Base-by-base conservation (phyloP, 306 rosid species). In the Spatholobus suberectus region DNA sequence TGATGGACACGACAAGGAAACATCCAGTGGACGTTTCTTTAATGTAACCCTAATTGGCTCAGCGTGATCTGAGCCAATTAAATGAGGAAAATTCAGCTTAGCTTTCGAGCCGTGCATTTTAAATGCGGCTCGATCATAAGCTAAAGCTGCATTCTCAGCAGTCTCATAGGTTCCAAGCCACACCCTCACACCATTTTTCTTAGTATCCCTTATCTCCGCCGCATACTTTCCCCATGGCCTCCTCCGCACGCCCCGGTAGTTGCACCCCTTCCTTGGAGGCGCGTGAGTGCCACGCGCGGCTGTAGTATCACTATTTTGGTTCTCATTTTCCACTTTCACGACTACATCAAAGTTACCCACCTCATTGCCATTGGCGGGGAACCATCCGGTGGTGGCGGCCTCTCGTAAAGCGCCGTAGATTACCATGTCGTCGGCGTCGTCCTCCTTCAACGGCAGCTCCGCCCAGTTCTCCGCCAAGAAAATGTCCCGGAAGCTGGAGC, bases 141-240 rank as follows among this genome's bases (percentile, higher is more conserved):
- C 92, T 83, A 89, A 74, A 73, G 94, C 91, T 0, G 94, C 94
- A 1, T 78, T 87, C 52, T 90, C 84, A 0, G 91, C 86, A 2
- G 59, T 84, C 52, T 87, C 89, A 7, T 87, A 90, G 5, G 94
- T 90, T 43, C 94, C 94, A 1, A 90, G 92, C 92, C 92, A 90
- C 21, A 87, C 80, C 63, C 94, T 87, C 0, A 58, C 17, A 2
- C 94, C 92, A 8, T 85, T 86, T 40, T 58, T 85, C 70, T 80
- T 83, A 0, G 86, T 70, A 12, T 89, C 92, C 5, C 94, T 90
- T 47, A 90, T 90, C 86, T 90, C 91, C 0, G 92, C 94, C 1
- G 89, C 94, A 21, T 84, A 90, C 26, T 84, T 89, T 0, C 92
- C 94, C 91, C 94, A 89, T 0, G 91, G 94, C 75, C 94, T 84